These are phyloP conservation scores for Ustilago loliicola DNA, from an alignment of 1,284 basidiomycete genomes.

Conservation along the genomic window DNA sequence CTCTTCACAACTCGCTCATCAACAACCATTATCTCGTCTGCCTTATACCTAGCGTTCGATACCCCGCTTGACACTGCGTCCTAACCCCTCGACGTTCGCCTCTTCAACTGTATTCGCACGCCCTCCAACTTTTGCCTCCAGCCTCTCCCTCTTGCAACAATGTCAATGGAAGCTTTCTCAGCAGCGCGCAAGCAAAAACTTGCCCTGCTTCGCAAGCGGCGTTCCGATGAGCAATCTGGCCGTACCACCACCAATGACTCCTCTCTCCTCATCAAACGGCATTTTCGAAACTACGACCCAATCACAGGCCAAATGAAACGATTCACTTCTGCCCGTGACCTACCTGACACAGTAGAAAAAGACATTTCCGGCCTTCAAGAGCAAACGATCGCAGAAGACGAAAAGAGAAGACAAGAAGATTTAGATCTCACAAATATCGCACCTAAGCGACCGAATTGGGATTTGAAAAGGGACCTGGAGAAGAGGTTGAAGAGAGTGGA, in stretches of 20 bases:
- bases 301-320: constrained; percentile 64
- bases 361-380: constrained; percentile 86
- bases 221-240: constrained; percentile 72
- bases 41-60: not conserved
- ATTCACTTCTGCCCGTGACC: constrained; percentile 74
- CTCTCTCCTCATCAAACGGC: constrained; percentile 54
- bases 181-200: constrained; percentile 89
- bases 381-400: constrained; percentile 85
- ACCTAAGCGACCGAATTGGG: constrained; percentile 96
- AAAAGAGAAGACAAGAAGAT: constrained; percentile 84
- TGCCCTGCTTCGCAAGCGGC: constrained; percentile 82
- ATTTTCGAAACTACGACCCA: constrained; percentile 70
- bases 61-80: too few relatives aligned
- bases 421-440: constrained; percentile 96
- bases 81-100: too few relatives aligned
- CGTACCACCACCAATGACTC: not conserved
- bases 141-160: not conserved
- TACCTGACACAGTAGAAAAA: constrained; percentile 88
- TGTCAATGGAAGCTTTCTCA: constrained; percentile 79
- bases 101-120: not conserved
- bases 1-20: not conserved
- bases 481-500: constrained; percentile 90
- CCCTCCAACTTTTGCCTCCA: not conserved
- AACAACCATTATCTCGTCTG: not conserved
- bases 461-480: constrained; percentile 92